Evolutionary conservation across 2,329 filamentous ascomycete genomes (phyloP).

Genomic region (Cladosporium sp.): DNA sequence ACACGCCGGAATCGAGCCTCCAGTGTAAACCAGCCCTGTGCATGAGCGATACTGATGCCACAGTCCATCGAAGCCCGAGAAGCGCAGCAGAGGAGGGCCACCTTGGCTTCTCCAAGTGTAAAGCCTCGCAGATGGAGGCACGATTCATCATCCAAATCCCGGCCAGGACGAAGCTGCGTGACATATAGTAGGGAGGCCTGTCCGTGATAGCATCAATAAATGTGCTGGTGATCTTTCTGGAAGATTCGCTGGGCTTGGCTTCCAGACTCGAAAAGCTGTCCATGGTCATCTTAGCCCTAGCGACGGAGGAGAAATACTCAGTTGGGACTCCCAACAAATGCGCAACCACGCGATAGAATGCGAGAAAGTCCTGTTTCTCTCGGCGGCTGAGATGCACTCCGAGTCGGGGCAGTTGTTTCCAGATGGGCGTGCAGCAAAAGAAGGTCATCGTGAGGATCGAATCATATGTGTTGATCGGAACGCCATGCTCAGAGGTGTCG

Average conservation of each 20-base stretch:
- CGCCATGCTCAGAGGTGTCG: not conserved
- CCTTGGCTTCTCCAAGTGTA: not conserved
- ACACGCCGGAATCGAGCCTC: not conserved
- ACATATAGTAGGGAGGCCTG: not conserved
- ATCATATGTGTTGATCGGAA: constrained; percentile 2
- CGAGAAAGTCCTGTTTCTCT: not conserved
- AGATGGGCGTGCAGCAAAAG: constrained; percentile 4
- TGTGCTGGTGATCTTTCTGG: not conserved
- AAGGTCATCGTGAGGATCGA: not conserved
- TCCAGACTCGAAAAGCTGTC: not conserved
- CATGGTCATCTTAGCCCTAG: not conserved
- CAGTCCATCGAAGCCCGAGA: not conserved
- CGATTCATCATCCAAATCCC: not conserved
- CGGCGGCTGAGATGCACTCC: not conserved
- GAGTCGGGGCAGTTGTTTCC: not conserved
- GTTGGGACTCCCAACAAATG: not conserved
- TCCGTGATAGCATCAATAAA: not conserved
- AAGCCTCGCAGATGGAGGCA: not conserved
- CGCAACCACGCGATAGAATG: not conserved
- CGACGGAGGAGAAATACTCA: not conserved
- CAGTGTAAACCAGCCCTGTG: not conserved
- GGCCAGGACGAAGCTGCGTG: not conserved
- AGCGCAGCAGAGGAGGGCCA: not conserved
- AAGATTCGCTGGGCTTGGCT: not conserved
- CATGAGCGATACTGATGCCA: not conserved